Conservation (phyloP, 2,329 filamentous ascomycete genomes). For the Fusarium chaquense region DNA sequence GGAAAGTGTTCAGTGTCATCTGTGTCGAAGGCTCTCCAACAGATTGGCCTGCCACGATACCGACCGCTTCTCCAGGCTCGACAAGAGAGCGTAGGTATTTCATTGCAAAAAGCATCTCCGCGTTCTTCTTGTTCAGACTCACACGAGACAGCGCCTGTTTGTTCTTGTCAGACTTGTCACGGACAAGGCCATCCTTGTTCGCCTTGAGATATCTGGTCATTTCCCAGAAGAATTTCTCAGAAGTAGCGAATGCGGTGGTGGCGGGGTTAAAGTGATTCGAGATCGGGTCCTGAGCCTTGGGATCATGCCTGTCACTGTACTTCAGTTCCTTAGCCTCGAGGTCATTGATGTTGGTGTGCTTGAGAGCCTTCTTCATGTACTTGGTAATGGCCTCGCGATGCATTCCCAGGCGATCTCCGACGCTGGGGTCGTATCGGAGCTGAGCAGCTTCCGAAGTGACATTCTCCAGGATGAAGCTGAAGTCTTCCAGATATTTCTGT, state of each 20-base stretch:
- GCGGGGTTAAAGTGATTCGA: constrained; percentile 79
- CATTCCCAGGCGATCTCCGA: constrained; percentile 60
- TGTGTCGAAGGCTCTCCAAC: constrained; percentile 98
- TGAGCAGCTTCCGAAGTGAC: constrained; percentile 82
- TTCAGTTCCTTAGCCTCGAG: constrained; percentile 80
- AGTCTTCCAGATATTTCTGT: constrained; percentile 90
- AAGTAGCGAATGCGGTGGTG: constrained; percentile 85
- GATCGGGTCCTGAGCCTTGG: constrained; percentile 78
- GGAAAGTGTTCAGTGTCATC: constrained; percentile 99
- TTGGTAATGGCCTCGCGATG: constrained; percentile 74
- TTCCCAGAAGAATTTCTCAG: constrained; percentile 82
- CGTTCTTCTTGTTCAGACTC: constrained; percentile 74
- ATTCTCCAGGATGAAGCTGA: constrained; percentile 90
- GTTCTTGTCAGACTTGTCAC: constrained; percentile 57
- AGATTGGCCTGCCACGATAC: constrained; percentile 95
- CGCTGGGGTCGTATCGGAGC: constrained; percentile 72
- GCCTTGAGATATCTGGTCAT: constrained; percentile 82
- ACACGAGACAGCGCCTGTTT: constrained; percentile 50
- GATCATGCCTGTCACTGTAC: constrained; percentile 68
- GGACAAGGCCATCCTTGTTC: constrained; percentile 74
- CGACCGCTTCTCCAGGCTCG: constrained; percentile 95
- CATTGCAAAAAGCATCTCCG: constrained; percentile 85
- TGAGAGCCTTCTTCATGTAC: constrained; percentile 85
- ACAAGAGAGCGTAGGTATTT: constrained; percentile 94
- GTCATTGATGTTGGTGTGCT: constrained; percentile 71